These are phyloP conservation scores for Hirsutella rhossiliensis DNA, from an alignment of 2,329 filamentous ascomycete genomes.

Conservation along the genomic window DNA sequence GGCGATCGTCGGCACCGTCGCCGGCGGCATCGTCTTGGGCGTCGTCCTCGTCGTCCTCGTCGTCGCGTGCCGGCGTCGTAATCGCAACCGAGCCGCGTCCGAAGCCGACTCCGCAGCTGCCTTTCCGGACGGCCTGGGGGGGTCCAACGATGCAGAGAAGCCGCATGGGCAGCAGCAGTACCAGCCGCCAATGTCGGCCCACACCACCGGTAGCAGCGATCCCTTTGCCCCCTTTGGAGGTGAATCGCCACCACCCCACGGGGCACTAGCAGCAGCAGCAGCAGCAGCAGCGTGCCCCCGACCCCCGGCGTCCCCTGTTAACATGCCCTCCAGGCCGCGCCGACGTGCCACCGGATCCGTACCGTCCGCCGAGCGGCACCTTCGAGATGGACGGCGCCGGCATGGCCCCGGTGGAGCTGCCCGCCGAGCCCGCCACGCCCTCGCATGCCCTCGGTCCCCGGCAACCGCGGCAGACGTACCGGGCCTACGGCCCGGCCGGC, in stretches of 20 bases:
- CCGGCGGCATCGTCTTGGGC: conserved; percentile 16
- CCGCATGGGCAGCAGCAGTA: conserved; percentile 3
- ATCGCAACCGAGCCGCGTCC: conserved; percentile 4
- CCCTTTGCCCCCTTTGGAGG: conserved; percentile 34
- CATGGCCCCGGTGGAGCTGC: conserved; percentile 19
- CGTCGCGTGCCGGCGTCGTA: conserved; percentile 10
- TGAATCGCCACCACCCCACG: conserved; percentile 10
- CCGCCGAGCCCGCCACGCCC: conserved; percentile 9
- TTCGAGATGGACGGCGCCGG: conserved; percentile 26
- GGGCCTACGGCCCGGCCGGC: conserved; percentile 2
- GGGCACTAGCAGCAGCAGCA: no score
- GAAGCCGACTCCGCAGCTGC: conserved; percentile 2
- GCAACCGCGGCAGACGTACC: background rate
- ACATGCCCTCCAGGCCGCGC: conserved; percentile 16
- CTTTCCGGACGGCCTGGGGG: conserved; percentile 4
- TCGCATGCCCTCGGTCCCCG: conserved; percentile 1
- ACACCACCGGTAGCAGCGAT: conserved; percentile 17
- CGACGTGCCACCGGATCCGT: conserved; percentile 16
- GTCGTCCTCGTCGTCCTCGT: conserved; percentile 12
- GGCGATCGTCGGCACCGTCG: conserved; percentile 19
- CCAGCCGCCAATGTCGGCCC: conserved; percentile 12
- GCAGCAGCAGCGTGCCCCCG: no score
- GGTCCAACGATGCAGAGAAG: conserved; percentile 15
- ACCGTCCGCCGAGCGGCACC: conserved; percentile 14
- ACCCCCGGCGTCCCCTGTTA: background rate